Evolutionary conservation across 2,329 filamentous ascomycete species (phyloP).

Genomic region (Monosporascus ibericus): DNA sequence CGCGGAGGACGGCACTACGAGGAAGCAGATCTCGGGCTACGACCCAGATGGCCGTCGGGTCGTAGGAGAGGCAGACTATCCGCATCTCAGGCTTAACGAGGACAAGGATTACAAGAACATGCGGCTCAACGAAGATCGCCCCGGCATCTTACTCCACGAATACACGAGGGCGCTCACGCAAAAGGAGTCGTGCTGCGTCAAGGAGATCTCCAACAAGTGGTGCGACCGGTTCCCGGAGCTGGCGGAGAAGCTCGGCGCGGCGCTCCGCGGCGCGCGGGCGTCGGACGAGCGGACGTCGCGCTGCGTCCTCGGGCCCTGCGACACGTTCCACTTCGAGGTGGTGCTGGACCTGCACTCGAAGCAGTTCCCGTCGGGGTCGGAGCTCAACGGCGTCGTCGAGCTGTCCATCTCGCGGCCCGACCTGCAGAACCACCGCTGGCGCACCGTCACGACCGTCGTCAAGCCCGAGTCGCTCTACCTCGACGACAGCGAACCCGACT

Average conservation of each 20-base stretch:
- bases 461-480: constrained; percentile 50
- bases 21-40: constrained; percentile 20
- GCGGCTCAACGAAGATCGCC: constrained; percentile 41
- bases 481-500: constrained; percentile 32
- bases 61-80: constrained; percentile 34
- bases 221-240: constrained; percentile 52
- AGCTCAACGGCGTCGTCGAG: constrained; percentile 54
- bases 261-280: constrained; percentile 38
- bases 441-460: constrained; percentile 52
- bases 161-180: constrained; percentile 50
- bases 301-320: constrained; percentile 37
- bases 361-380: constrained; percentile 52
- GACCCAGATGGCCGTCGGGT: constrained; percentile 18
- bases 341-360: constrained; percentile 54
- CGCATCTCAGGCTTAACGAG: constrained; percentile 50
- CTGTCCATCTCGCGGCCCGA: constrained; percentile 48
- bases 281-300: constrained; percentile 26
- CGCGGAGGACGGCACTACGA: constrained; percentile 20
- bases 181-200: constrained; percentile 49
- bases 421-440: constrained; percentile 53
- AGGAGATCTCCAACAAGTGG: constrained; percentile 50
- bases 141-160: constrained; percentile 48
- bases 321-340: constrained; percentile 57
- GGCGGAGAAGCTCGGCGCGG: constrained; percentile 42
- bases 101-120: constrained; percentile 43